Percentiles rank a stretch among this genome's conserved stretches.
These are phyloP conservation scores for Leccinum disarticulatum DNA, from an alignment of 768 basidiomycete genomes.

Conservation along the genomic window DNA sequence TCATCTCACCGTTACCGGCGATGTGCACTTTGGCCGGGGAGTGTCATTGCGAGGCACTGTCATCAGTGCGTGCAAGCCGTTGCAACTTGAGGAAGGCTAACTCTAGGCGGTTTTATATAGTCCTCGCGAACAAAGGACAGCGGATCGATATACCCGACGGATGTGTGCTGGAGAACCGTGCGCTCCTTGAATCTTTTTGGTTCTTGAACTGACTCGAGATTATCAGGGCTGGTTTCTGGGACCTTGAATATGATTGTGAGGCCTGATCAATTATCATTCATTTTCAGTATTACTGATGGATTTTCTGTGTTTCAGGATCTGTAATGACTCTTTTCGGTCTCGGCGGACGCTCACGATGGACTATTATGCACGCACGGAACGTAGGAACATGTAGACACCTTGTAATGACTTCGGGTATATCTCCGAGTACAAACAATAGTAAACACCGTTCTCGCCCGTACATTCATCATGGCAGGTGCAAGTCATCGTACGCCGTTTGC, in stretches of 20 bases:
- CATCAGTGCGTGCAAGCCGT: conserved; percentile 50
- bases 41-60: conserved; percentile 88
- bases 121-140: conserved; percentile 81
- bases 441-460: conserved; percentile 26
- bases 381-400: neutral
- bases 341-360: neutral
- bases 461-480: conserved; percentile 35
- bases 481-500: conserved; percentile 26
- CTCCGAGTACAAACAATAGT: conserved; percentile 19
- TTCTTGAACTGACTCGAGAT: neutral
- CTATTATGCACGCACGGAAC: neutral
- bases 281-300: neutral
- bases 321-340: neutral
- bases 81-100: neutral
- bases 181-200: conserved; percentile 1
- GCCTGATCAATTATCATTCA: neutral
- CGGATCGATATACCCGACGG: conserved; percentile 84
- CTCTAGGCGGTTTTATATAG: conserved; percentile 20
- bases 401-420: neutral
- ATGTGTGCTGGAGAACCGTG: conserved; percentile 71
- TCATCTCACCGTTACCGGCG: conserved; percentile 90
- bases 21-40: conserved; percentile 87
- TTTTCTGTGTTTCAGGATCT: conserved; percentile 8
- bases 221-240: conserved; percentile 69
- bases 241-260: conserved; percentile 77